Percentiles rank a stretch among this genome's conserved stretches.
These are phyloP conservation scores for Leccinum subtestaceum DNA, from an alignment of 768 basidiomycete genomes.

Conservation along the genomic window DNA sequence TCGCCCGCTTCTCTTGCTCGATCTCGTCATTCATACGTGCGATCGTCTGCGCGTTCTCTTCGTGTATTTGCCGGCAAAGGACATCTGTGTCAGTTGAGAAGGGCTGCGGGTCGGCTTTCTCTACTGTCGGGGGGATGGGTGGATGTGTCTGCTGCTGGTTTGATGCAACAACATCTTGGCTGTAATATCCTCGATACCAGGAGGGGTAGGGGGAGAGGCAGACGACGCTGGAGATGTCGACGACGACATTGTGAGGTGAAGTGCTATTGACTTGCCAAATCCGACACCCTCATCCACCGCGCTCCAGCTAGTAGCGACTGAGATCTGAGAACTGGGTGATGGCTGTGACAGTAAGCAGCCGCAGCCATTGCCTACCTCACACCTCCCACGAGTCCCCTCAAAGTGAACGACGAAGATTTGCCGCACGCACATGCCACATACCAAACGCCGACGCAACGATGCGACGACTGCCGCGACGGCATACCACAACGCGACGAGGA, in stretches of 20 bases:
- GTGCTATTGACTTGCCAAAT: no score
- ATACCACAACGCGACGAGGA: no score
- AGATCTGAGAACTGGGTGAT: no score
- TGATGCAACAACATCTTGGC: slow-evolving; percentile 41
- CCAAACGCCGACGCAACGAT: no score
- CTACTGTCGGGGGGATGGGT: background rate
- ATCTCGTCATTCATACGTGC: slow-evolving; percentile 69
- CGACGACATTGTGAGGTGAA: background rate
- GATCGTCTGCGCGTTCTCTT: slow-evolving; percentile 63
- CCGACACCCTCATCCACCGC: no score
- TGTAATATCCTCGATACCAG: slow-evolving; percentile 47
- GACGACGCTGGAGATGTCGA: slow-evolving; percentile 61
- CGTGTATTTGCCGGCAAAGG: slow-evolving; percentile 58
- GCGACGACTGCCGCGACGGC: no score
- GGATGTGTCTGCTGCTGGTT: background rate
- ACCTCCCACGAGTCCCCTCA: no score
- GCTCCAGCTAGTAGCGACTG: no score
- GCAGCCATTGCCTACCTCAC: no score
- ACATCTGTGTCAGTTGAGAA: slow-evolving; percentile 30
- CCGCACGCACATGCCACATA: no score
- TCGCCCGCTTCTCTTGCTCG: slow-evolving; percentile 59
- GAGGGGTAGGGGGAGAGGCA: slow-evolving; percentile 54
- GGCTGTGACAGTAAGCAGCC: no score
- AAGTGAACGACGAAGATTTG: no score
- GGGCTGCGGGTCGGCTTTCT: slow-evolving; percentile 10